Evolutionary conservation across 352 stramenopile genomes (phyloP).

Genomic region (Globisporangium viniferum): DNA sequence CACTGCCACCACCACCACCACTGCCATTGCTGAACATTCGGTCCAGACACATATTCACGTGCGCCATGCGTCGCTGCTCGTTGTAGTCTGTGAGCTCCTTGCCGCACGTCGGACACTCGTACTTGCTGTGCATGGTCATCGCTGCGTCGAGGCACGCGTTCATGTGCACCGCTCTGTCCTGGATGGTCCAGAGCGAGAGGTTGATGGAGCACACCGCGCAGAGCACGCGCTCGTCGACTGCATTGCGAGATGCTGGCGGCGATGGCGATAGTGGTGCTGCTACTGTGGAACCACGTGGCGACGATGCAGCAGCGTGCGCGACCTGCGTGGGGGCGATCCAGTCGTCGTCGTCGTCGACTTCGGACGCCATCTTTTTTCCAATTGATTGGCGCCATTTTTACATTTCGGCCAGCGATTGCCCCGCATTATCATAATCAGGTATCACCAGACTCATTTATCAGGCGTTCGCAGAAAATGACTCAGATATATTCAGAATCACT

Average conservation of each 20-base stretch:
- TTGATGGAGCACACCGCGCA: constrained; percentile 67
- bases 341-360: constrained; percentile 20
- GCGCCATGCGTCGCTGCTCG: constrained; percentile 57
- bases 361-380: neutral
- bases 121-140: constrained; percentile 22
- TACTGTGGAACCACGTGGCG: constrained; percentile 4
- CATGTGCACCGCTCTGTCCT: constrained; percentile 56
- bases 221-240: constrained; percentile 19
- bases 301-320: neutral
- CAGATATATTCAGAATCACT: too few relatives aligned
- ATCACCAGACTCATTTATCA: too few relatives aligned
- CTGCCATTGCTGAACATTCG: constrained; percentile 13
- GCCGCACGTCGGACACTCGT: constrained; percentile 54
- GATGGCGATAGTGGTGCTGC: neutral
- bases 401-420: neutral
- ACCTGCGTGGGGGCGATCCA: constrained; percentile 30
- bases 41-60: constrained; percentile 73
- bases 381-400: neutral
- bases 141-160: constrained; percentile 71
- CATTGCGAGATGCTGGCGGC: neutral
- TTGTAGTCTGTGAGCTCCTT: constrained; percentile 61
- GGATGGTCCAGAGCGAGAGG: constrained; percentile 44
- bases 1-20: neutral
- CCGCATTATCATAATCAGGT: too few relatives aligned
- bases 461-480: too few relatives aligned